Conservation (phyloP, 495 filamentous ascomycete genomes). For the Lasiosphaeris hirsuta region DNA sequence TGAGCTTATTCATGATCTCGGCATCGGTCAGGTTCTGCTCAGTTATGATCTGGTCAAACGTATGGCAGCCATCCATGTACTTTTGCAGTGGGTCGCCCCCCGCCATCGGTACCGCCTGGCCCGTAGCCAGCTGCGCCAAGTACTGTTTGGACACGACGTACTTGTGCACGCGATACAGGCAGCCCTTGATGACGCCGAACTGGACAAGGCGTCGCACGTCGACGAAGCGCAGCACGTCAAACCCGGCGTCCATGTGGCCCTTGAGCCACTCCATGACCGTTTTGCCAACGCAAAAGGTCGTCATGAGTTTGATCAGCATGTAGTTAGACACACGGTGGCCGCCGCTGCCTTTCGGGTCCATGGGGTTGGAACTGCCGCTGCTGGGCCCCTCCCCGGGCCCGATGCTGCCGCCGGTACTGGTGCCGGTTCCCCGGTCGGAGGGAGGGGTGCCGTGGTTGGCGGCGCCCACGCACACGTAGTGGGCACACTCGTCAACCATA, state of each 20-base stretch:
- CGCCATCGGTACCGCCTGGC: slow-evolving; percentile 28
- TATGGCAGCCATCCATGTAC: slow-evolving; percentile 78
- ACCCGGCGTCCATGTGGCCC: slow-evolving; percentile 56
- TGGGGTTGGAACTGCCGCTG: background rate
- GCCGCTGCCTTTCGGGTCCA: slow-evolving; percentile 4
- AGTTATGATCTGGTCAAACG: slow-evolving; percentile 87
- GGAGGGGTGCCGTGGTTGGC: background rate
- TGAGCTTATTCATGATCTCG: slow-evolving; percentile 52
- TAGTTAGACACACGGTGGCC: slow-evolving; percentile 43
- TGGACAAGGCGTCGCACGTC: slow-evolving; percentile 90
- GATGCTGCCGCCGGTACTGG: too few relatives aligned
- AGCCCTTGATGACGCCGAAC: slow-evolving; percentile 92
- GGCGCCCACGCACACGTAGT: slow-evolving; percentile 60
- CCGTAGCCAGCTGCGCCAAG: slow-evolving; percentile 41
- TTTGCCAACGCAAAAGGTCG: slow-evolving; percentile 69
- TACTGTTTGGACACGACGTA: slow-evolving; percentile 68
- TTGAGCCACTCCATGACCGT: slow-evolving; percentile 79
- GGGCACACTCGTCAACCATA: slow-evolving; percentile 79
- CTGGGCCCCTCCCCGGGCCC: background rate
- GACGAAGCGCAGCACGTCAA: slow-evolving; percentile 62
- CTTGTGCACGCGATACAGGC: slow-evolving; percentile 91
- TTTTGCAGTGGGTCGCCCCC: slow-evolving; percentile 50
- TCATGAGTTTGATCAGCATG: slow-evolving; percentile 69
- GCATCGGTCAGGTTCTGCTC: slow-evolving; percentile 61
- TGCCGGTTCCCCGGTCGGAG: too few relatives aligned